phyloP scores from a whole-genome alignment of 164 flowering plant species.

The Nymphaea colorata region DNA sequence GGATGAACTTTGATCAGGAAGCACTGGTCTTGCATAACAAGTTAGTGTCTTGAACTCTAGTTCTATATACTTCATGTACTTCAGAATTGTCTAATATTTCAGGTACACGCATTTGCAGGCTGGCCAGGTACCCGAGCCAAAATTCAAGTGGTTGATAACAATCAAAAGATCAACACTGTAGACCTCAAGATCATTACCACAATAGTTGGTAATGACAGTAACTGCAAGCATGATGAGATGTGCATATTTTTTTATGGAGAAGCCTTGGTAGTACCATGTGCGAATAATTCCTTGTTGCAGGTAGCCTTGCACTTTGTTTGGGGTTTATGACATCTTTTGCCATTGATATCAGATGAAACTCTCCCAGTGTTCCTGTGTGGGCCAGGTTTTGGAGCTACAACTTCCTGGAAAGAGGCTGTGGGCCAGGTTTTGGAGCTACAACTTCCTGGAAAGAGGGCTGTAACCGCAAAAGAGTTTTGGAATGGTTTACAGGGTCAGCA shows the following conservation, averaged over 20 bases:
- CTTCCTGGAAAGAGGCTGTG: too few relatives aligned
- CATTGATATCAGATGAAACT: background rate
- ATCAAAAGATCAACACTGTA: conserved; percentile 22
- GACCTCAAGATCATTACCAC: conserved; percentile 80
- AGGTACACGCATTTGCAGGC: conserved; percentile 99
- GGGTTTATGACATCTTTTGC: background rate
- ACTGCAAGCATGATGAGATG: conserved; percentile 19
- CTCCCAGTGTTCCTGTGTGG: too few relatives aligned
- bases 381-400: too few relatives aligned
- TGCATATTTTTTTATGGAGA: conserved; percentile 34
- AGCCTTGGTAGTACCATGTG: conserved; percentile 70
- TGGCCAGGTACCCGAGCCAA: conserved; percentile 96
- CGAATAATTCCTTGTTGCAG: conserved; percentile 57
- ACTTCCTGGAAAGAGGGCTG: conserved; percentile 74
- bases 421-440: conserved; percentile 80
- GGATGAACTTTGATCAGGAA: conserved; percentile 74
- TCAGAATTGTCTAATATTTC: conserved; percentile 21
- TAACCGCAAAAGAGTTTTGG: conserved; percentile 72
- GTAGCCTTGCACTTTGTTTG: conserved; percentile 14
- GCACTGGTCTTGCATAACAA: conserved; percentile 74
- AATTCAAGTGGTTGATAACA: conserved; percentile 30
- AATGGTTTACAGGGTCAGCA: conserved; percentile 77
- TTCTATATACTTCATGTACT: background rate
- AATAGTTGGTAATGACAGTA: conserved; percentile 22
- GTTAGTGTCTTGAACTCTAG: conserved; percentile 23